Evolutionary conservation across 306 rosid genomes (phyloP).

Genomic region (Senna siamea): DNA sequence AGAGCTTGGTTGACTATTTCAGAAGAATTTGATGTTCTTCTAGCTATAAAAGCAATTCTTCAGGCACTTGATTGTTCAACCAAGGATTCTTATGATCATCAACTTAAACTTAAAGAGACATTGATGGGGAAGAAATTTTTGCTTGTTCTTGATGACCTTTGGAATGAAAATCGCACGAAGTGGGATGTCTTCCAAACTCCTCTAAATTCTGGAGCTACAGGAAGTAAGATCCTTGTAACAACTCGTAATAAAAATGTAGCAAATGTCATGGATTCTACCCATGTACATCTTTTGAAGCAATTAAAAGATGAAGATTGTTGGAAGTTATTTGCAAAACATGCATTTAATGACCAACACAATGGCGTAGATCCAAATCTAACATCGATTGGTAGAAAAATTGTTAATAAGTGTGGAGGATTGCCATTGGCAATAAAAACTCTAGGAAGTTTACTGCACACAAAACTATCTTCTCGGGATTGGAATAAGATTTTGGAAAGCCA

Average conservation of each 20-base stretch:
- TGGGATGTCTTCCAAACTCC: neutral
- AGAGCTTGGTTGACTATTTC: neutral
- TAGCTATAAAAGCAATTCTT: neutral
- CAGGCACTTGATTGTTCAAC: neutral
- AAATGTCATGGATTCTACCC: neutral
- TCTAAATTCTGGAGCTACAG: neutral
- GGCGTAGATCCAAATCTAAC: neutral
- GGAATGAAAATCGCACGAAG: neutral
- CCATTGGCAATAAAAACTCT: neutral
- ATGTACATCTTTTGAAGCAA: neutral
- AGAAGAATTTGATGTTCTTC: neutral
- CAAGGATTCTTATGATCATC: neutral
- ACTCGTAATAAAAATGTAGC: neutral
- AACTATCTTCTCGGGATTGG: neutral
- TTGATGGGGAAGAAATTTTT: neutral
- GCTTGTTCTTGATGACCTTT: neutral
- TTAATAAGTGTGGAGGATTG: neutral
- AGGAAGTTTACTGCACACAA: neutral
- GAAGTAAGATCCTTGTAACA: conserved; percentile 2
- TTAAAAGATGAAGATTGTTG: neutral
- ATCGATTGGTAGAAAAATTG: neutral
- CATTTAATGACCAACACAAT: neutral
- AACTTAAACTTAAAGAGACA: neutral
- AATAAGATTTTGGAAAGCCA: neutral
- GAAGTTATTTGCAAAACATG: neutral